Evolutionary conservation across 345 rosid genomes (phyloP).

Genomic region (Eutrema yunnanense): DNA sequence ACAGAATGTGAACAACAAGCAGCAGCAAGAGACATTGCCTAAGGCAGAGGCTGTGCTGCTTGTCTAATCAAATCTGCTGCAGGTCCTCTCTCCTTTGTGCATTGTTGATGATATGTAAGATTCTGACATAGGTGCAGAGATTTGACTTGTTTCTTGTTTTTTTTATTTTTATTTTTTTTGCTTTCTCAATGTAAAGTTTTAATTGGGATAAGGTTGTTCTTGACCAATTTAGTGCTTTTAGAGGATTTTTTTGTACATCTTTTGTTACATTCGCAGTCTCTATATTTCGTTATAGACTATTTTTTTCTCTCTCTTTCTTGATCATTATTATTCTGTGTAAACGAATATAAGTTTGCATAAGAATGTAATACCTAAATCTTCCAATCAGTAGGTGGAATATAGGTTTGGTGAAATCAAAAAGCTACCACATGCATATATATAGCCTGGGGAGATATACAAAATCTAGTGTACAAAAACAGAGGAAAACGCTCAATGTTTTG

Average conservation of each 20-base stretch:
- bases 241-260: constrained; percentile 9
- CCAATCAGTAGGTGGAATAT: background rate
- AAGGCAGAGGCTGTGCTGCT: constrained; percentile 37
- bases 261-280: background rate
- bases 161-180: background rate
- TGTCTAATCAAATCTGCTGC: constrained; percentile 20
- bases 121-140: constrained; percentile 25
- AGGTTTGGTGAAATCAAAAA: background rate
- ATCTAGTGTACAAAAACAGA: background rate
- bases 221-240: background rate
- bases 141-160: background rate
- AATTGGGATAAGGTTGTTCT: constrained; percentile 18
- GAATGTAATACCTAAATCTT: background rate
- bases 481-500: no score
- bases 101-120: constrained; percentile 16
- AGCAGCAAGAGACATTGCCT: constrained; percentile 13
- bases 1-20: constrained; percentile 27
- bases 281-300: background rate
- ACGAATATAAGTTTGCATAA: background rate
- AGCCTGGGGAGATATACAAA: background rate
- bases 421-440: background rate
- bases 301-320: background rate
- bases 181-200: constrained; percentile 16
- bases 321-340: background rate
- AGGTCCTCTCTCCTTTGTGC: background rate